Base-by-base conservation (phyloP, 345 rosid species). In the Rubroshorea leprosula region DNA sequence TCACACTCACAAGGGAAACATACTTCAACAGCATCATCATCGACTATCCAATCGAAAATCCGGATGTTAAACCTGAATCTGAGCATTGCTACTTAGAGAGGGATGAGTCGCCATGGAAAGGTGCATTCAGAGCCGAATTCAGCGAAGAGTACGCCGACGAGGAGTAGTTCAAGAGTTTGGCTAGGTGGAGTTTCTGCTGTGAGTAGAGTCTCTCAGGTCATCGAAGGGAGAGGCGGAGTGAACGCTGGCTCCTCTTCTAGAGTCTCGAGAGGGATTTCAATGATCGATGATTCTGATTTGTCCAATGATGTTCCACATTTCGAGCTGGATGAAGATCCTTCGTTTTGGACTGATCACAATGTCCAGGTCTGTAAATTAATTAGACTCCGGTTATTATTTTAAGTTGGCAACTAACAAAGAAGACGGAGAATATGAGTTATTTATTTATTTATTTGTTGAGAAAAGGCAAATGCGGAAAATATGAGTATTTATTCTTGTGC, bases 321-420 rank as follows among this genome's bases (percentile, higher is more conserved):
- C 60, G 92, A 82, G 78, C 83, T 88, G 17, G 69, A 74, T 21
- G 87, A 81, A 65, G 86, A 91, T 60, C 77, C 85, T 25, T 83
- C 81, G 49, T 91, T 82, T 61, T 88, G 96, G 98, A 71, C 66
- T 43, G 96, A 91, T 66, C 91, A 85, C 57, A 88, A 86, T 74
- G 95, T 91, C 65, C 98, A 91, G 95, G 98, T 91, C 61, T 47
- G 59, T 70, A n/a, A n/a, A n/a, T n/a, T n/a, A n/a, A n/a, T 1
- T 41, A 18, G 31, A 20, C 63, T 49, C 12, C 20, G 45, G 15
- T 57, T n/a, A n/a, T n/a, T n/a, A n/a, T n/a, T n/a, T n/a, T n/a
- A n/a, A n/a, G n/a, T n/a, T n/a, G n/a, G n/a, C n/a, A n/a, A n/a
- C n/a, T n/a, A n/a, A n/a, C n/a, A n/a, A n/a, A n/a, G n/a, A n/a